Percentiles rank a stretch among this genome's conserved stretches.
Conservation (phyloP, 1,284 basidiomycete genomes). For the Neolentinus lepideus region DNA sequence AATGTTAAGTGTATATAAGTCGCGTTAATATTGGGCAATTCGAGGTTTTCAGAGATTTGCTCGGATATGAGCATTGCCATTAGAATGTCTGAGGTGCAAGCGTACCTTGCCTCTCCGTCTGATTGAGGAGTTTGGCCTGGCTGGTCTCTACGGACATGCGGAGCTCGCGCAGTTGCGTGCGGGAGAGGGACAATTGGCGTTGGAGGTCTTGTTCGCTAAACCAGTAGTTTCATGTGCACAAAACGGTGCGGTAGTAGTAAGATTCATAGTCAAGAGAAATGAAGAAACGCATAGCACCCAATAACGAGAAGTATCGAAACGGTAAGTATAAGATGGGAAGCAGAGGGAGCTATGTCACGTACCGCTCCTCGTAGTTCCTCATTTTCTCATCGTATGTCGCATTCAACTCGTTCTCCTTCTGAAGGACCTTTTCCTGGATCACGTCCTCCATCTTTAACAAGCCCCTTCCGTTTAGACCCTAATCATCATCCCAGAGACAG, state of each 20-base stretch:
- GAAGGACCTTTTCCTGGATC: constrained; percentile 77
- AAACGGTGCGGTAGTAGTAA: too few species aligned
- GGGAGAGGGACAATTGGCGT: constrained; percentile 78
- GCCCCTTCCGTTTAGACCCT: too few species aligned
- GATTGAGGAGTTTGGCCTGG: constrained; percentile 86
- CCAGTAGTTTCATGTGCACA: too few species aligned
- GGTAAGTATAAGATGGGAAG: too few species aligned
- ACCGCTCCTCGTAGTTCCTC: constrained; percentile 93
- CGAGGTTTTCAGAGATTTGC: too few species aligned
- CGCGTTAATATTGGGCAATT: too few species aligned
- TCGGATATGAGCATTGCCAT: background rate
- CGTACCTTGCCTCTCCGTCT: constrained; percentile 80
- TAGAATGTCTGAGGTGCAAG: constrained; percentile 2
- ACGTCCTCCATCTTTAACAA: constrained; percentile 86
- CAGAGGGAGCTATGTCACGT: too few species aligned
- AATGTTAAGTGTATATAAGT: too few species aligned
- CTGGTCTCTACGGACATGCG: constrained; percentile 87
- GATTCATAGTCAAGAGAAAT: background rate
- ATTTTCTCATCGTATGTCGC: constrained; percentile 95
- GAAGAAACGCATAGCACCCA: too few species aligned
- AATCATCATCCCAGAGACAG: constrained; percentile 1
- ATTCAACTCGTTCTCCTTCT: constrained; percentile 93
- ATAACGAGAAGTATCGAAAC: too few species aligned
- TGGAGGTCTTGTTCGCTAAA: constrained; percentile 88
- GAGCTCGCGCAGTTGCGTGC: constrained; percentile 85